Base-by-base conservation (phyloP, 805 yeast genomes). In the Yarrowia alimentaria region DNA sequence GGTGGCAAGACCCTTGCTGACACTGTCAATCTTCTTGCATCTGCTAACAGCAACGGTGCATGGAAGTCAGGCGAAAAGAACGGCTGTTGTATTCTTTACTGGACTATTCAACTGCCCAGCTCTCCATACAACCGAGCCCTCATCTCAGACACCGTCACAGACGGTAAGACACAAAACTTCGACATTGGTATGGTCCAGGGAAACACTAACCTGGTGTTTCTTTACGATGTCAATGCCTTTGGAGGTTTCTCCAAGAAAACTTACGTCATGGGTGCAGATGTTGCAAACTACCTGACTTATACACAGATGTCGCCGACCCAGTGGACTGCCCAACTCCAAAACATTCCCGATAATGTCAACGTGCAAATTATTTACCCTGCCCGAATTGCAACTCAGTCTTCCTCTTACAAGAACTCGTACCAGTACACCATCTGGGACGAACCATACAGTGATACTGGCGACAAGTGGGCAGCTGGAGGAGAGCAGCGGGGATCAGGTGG, bases 71-170 rank as follows among this genome's bases (percentile, higher is more conserved):
- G 33, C 6, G 24, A 26, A 18, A 18, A 20, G 19, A 40, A 40
- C 31, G 47, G 33, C 9, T 26, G 33, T 13, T 28, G 38, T 29
- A 22, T 26, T 3, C 5, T 40, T 19, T 12, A 18, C 13, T 40
- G 47, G 47, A 11, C 6, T 20, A 10, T 40, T 5, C 25, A 19
- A 13, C 10, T 40, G 7, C 47, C 47, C 11, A 9, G 13, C 3
- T 40, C 47, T 19, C 47, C 47, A 18, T 40, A 40, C 47, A 20
- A 28, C n/a, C 31, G 33, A 26, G 47, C 33, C 11, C 17, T 21
- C 24, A 20, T 40, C 25, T 25, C 31, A 3, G 47, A 40, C 19
- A 18, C 31, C 6, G 17, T 26, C 3, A 7, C 33, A 3, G 47
- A 40, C 5, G 33, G 33, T 4, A 13, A 17, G 18, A 26, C 47